phyloP scores from a whole-genome alignment of 179 eudicot species.

The Spergularia azorica region DNA sequence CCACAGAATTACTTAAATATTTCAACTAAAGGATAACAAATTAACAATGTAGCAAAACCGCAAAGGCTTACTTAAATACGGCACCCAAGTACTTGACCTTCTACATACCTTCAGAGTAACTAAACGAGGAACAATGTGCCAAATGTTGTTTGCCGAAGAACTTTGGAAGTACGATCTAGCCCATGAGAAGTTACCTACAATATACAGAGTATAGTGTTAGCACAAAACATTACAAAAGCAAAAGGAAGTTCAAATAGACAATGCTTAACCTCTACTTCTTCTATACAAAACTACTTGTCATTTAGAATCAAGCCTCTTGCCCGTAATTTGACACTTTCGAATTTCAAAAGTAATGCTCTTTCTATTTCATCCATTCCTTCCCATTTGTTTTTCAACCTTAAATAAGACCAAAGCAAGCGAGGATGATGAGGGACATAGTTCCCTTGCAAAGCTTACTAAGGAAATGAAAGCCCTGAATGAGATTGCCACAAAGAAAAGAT shows the following conservation, averaged over 20 bases:
- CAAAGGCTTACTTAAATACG: neutral
- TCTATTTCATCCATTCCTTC: too few species aligned
- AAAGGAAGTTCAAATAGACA: neutral
- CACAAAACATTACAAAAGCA: neutral
- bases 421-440: too few species aligned
- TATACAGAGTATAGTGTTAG: neutral
- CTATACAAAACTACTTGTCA: neutral
- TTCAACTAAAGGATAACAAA: neutral
- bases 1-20: neutral
- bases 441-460: too few species aligned
- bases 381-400: neutral
- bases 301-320: neutral
- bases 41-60: neutral
- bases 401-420: too few species aligned
- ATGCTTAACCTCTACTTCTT: neutral
- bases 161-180: conserved; percentile 85
- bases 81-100: neutral
- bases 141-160: conserved; percentile 82
- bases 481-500: too few species aligned
- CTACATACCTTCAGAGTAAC: conserved; percentile 21
- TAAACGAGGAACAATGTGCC: conserved; percentile 44
- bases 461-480: too few species aligned
- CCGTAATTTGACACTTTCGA: neutral
- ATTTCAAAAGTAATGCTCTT: neutral
- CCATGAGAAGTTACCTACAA: conserved; percentile 96